Evolutionary conservation across 192 early-diverging fungal genomes (phyloP).

Genomic region (Podila clonocystis): DNA sequence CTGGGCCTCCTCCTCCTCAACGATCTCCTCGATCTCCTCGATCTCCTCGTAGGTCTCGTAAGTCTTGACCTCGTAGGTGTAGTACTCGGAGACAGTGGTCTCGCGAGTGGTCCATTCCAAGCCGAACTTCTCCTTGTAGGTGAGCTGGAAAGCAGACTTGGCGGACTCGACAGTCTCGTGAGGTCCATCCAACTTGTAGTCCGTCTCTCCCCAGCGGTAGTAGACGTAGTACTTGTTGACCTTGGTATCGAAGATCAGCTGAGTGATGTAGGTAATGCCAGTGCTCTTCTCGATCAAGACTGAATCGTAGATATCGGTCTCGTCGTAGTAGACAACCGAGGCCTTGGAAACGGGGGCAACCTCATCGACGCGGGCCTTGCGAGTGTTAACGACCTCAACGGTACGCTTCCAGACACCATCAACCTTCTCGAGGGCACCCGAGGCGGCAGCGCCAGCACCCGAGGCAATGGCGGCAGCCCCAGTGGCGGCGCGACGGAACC

Average conservation of each 20-base stretch:
- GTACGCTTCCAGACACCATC: too few relatives aligned
- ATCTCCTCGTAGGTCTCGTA: not conserved
- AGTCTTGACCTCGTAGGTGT: too few relatives aligned
- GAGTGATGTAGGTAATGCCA: constrained; percentile 21
- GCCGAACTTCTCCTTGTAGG: constrained; percentile 25
- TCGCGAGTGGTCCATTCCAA: constrained; percentile 23
- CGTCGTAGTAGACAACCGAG: too few relatives aligned
- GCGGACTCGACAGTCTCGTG: constrained; percentile 26
- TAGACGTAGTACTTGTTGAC: constrained; percentile 24
- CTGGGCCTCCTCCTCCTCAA: not conserved
- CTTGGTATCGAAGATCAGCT: constrained; percentile 21
- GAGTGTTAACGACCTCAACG: too few relatives aligned
- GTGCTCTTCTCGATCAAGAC: constrained; percentile 14
- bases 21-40: not conserved
- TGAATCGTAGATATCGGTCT: too few relatives aligned
- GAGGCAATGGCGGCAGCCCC: constrained; percentile 4
- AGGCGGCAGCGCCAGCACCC: not conserved
- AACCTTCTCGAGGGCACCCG: too few relatives aligned
- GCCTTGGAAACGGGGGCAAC: too few relatives aligned
- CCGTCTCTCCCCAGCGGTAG: constrained; percentile 25
- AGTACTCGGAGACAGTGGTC: not conserved
- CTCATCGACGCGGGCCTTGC: too few relatives aligned
- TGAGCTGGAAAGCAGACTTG: constrained; percentile 21
- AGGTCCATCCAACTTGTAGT: constrained; percentile 25
- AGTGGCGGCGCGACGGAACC: constrained; percentile 9